These are phyloP conservation scores for Neolentinus lepideus DNA, from an alignment of 1,284 basidiomycete species.

Conservation along the genomic window DNA sequence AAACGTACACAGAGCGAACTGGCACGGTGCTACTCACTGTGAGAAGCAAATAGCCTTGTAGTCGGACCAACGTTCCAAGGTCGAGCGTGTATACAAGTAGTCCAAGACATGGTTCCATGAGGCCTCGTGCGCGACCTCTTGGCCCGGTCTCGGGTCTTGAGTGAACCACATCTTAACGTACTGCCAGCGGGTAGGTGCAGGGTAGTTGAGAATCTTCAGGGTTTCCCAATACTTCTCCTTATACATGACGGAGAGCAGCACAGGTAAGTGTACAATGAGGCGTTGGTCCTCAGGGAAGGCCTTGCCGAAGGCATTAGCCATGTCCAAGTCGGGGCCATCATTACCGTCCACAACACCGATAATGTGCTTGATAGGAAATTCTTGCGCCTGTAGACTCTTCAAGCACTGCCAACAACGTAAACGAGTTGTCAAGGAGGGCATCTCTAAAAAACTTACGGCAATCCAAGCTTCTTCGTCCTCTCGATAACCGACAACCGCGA, in stretches of 20 bases:
- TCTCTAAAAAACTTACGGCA: conserved; percentile 6
- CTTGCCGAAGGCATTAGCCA: conserved; percentile 11
- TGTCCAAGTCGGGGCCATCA: conserved; percentile 10
- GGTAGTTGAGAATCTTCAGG: conserved; percentile 6
- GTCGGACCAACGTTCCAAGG: conserved; percentile 12
- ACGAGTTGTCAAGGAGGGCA: not conserved
- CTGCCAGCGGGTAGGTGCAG: conserved; percentile 8
- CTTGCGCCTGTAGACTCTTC: conserved; percentile 12
- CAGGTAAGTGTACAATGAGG: conserved; percentile 12
- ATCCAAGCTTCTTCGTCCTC: conserved; percentile 13
- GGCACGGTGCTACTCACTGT: conserved; percentile 9
- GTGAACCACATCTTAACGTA: conserved; percentile 13
- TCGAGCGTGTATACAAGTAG: conserved; percentile 11
- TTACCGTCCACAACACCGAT: conserved; percentile 15
- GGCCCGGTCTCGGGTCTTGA: conserved; percentile 8
- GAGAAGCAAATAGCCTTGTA: conserved; percentile 16
- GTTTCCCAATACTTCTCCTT: conserved; percentile 13
- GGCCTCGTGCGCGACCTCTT: conserved; percentile 11
- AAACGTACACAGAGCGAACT: not conserved
- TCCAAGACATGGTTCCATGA: conserved; percentile 12
- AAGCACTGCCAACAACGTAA: conserved; percentile 8
- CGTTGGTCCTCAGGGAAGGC: conserved; percentile 13
- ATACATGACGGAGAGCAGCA: conserved; percentile 14
- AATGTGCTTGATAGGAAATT: conserved; percentile 15
- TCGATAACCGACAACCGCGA: conserved; percentile 14